Evolutionary conservation across 805 yeast species (phyloP).

Genomic region (Myxozyma neotropica): DNA sequence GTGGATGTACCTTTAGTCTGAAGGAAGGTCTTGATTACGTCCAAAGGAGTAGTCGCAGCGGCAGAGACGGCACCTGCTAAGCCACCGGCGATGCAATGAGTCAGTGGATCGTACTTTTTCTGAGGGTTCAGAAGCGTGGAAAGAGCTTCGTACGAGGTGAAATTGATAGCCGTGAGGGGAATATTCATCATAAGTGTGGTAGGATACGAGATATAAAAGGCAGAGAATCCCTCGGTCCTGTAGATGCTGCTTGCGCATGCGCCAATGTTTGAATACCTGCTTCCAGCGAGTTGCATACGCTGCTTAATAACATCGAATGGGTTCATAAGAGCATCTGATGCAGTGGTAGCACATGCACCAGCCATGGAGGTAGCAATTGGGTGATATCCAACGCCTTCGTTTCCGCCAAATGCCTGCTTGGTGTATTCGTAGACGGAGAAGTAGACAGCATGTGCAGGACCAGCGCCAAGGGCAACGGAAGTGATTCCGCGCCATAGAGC

Average conservation of each 20-base stretch:
- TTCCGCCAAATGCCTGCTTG: conserved; percentile 55
- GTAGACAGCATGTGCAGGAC: conserved; percentile 98
- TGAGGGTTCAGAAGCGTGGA: conserved; percentile 77
- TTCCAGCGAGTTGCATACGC: conserved; percentile 74
- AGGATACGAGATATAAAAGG: conserved; percentile 91
- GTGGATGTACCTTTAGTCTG: conserved; percentile 66
- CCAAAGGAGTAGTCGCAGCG: conserved; percentile 91
- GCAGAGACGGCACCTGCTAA: conserved; percentile 94
- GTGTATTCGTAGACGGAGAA: conserved; percentile 90
- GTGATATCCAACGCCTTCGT: conserved; percentile 54
- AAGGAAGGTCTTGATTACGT: conserved; percentile 86
- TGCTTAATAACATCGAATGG: conserved; percentile 96
- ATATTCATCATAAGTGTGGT: conserved; percentile 89
- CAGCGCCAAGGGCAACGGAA: conserved; percentile 94
- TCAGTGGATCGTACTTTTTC: conserved; percentile 77
- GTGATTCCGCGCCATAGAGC: conserved; percentile 94
- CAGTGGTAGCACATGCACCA: conserved; percentile 90
- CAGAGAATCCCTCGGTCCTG: conserved; percentile 52
- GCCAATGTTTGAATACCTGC: conserved; percentile 35
- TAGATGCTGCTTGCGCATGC: conserved; percentile 41
- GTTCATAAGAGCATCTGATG: conserved; percentile 94
- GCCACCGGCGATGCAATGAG: conserved; percentile 92
- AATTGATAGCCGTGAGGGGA: conserved; percentile 93
- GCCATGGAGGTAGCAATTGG: conserved; percentile 83
- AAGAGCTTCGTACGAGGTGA: conserved; percentile 85